Percentiles rank a stretch among this genome's conserved stretches.
phyloP scores from a whole-genome alignment of 2,329 filamentous ascomycete genomes.

The Paramyrothecium sp. region DNA sequence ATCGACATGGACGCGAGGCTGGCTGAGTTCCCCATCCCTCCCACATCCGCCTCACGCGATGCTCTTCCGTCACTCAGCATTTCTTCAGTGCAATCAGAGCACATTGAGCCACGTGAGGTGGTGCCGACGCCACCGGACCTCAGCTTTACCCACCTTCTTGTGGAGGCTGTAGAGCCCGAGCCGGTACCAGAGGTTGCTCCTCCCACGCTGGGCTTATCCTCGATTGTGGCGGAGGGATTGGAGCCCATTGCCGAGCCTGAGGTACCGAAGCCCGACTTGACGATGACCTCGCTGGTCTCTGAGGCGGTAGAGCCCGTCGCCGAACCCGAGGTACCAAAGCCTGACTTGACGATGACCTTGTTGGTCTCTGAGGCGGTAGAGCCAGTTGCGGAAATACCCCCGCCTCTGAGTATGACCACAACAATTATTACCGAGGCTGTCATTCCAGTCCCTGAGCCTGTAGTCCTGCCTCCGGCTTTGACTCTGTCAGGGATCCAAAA shows the following conservation, averaged over 20 bases:
- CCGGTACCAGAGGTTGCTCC: conserved; percentile 32
- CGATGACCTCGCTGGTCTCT: conserved; percentile 20
- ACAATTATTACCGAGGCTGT: conserved; percentile 24
- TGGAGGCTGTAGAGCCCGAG: conserved; percentile 38
- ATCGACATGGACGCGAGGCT: conserved; percentile 50
- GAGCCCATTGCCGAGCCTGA: conserved; percentile 26
- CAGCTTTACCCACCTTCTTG: conserved; percentile 29
- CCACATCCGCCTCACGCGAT: conserved; percentile 35
- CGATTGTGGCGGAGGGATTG: conserved; percentile 32
- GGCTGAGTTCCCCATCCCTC: conserved; percentile 54
- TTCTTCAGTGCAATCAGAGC: conserved; percentile 42
- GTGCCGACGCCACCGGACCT: conserved; percentile 28
- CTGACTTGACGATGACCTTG: conserved; percentile 20
- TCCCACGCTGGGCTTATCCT: conserved; percentile 35
- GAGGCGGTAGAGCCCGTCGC: conserved; percentile 25
- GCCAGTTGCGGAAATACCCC: conserved; percentile 18
- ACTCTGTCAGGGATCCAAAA: conserved; percentile 22
- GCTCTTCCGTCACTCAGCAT: conserved; percentile 36
- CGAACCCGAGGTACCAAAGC: conserved; percentile 17
- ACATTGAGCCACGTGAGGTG: conserved; percentile 42
- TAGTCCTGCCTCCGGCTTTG: conserved; percentile 14
- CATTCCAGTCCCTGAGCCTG: conserved; percentile 25
- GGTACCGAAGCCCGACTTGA: conserved; percentile 20
- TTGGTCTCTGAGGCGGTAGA: conserved; percentile 23
- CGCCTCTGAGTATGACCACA: conserved; percentile 20